phyloP scores from a whole-genome alignment of 2,329 filamentous ascomycete genomes.

The Cladosporium cucumerinum region DNA sequence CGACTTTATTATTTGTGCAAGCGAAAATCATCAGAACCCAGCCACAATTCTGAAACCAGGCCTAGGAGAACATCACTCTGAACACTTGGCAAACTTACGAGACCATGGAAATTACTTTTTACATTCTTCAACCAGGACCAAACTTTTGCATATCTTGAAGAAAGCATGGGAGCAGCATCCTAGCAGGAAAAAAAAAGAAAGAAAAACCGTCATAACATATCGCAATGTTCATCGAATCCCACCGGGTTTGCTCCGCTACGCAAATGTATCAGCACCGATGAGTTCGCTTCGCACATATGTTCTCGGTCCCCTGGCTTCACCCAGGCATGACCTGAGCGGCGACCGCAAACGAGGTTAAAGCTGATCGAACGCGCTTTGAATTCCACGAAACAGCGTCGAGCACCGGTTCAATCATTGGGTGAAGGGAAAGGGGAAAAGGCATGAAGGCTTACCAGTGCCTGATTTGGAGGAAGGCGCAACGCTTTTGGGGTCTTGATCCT shows the following conservation, averaged over 20 bases:
- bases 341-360: slow-evolving; percentile 36
- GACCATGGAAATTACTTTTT: neutral
- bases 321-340: neutral
- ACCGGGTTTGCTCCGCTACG: slow-evolving; percentile 15
- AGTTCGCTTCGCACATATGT: slow-evolving; percentile 18
- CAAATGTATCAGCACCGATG: slow-evolving; percentile 25
- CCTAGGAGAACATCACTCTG: neutral
- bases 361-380: slow-evolving; percentile 24
- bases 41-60: neutral
- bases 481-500: neutral
- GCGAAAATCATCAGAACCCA: slow-evolving; percentile 3
- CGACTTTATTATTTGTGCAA: slow-evolving; percentile 19
- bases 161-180: neutral
- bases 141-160: slow-evolving; percentile 4
- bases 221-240: neutral
- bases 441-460: slow-evolving; percentile 1
- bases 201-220: slow-evolving; percentile 7
- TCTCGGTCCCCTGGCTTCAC: neutral
- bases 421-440: neutral
- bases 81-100: slow-evolving; percentile 8
- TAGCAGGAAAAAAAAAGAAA: slow-evolving; percentile 1
- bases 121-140: neutral
- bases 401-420: slow-evolving; percentile 18
- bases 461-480: neutral
- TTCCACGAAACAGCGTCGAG: slow-evolving; percentile 27